Evolutionary conservation across 495 filamentous ascomycete genomes (phyloP).

Genomic region (Hypoxylon subgilvum): DNA sequence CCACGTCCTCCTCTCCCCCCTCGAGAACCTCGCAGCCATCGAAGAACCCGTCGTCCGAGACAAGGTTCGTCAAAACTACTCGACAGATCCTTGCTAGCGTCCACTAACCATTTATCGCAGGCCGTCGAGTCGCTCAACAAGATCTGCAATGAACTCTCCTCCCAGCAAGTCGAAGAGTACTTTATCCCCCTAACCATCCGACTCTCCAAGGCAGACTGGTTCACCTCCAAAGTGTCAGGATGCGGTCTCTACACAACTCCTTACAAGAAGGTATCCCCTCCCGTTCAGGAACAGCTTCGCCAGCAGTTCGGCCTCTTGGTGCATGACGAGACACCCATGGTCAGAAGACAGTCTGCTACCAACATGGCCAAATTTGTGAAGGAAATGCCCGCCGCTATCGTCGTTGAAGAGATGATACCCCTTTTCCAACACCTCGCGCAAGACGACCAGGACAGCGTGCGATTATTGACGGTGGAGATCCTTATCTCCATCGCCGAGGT

Average conservation of each 20-base stretch:
- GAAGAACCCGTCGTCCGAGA: slow-evolving; percentile 97
- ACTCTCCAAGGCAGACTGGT: slow-evolving; percentile 99
- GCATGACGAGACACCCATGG: slow-evolving; percentile 98
- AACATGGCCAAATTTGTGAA: slow-evolving; percentile 97
- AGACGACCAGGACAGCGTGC: slow-evolving; percentile 97
- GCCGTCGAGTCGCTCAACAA: slow-evolving; percentile 99
- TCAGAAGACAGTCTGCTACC: slow-evolving; percentile 92
- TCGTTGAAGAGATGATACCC: slow-evolving; percentile 98
- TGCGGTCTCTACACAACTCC: slow-evolving; percentile 92
- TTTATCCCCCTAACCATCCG: slow-evolving; percentile 94
- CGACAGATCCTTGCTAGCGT: not conserved
- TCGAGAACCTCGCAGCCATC: slow-evolving; percentile 97
- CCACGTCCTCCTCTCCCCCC: slow-evolving; percentile 93
- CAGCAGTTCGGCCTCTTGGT: slow-evolving; percentile 90
- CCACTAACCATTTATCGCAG: slow-evolving; percentile 52
- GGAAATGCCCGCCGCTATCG: slow-evolving; percentile 85
- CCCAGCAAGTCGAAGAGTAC: slow-evolving; percentile 91
- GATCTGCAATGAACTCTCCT: slow-evolving; percentile 88
- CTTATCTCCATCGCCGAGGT: slow-evolving; percentile 96
- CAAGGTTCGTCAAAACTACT: slow-evolving; percentile 66
- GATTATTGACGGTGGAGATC: slow-evolving; percentile 93
- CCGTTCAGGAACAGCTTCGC: slow-evolving; percentile 86
- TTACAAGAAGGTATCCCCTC: slow-evolving; percentile 82
- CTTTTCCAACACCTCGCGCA: slow-evolving; percentile 94
- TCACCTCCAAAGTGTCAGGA: slow-evolving; percentile 97